Evolutionary conservation across 495 filamentous ascomycete species (phyloP), one percentile per base, ranked within the genome.

Genomic region (Lasiosphaeris hirsuta): DNA sequence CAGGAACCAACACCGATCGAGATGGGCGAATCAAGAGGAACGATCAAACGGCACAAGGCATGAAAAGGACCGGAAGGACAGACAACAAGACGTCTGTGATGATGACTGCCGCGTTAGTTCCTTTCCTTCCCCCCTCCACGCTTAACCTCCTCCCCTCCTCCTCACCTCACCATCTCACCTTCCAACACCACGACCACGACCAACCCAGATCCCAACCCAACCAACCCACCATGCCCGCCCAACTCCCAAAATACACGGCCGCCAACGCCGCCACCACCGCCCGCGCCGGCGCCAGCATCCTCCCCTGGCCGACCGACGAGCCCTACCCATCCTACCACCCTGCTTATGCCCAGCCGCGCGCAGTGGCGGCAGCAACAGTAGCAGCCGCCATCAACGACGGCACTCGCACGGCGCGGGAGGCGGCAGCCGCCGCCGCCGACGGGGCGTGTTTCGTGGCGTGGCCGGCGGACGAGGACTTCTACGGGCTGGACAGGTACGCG

Each of bases 281-380:
- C 7, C 34, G 54, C 42, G 51, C 56, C 42, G 69, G 69, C 14
- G 67, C 67, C 7, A 57, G 57, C 19, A 50, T 70, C 10, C 55
- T 66, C 3, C 56, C 69, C 9, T 71, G 69, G 69, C 69, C 69
- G 4, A 40, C 45, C 7, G 67, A 69, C 17, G 49, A 71, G 60
- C 7, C 54, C 6, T 71, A 65, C 55, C 17, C 10, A 7, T 17
- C 11, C 5, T 14, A 30, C 13, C 40, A 40, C 7, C 41, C 23
- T 14, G 10, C 39, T 10, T 34, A 41, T 15, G 4, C 37, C 42
- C 51, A 30, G 30, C 13, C 37, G 23, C 38, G 37, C 13, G n/a
- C 5, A 10, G 37, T 17, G 36, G 11, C 11, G 17, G 37, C 50
- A 41, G 2, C n/a, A 1, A 2, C 49, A 13, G 30, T 15, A 45